Evolutionary conservation across 192 early-diverging fungal species (phyloP), one percentile per base, ranked within the genome.

Genomic region (Gryganskiella cystojenkinii): DNA sequence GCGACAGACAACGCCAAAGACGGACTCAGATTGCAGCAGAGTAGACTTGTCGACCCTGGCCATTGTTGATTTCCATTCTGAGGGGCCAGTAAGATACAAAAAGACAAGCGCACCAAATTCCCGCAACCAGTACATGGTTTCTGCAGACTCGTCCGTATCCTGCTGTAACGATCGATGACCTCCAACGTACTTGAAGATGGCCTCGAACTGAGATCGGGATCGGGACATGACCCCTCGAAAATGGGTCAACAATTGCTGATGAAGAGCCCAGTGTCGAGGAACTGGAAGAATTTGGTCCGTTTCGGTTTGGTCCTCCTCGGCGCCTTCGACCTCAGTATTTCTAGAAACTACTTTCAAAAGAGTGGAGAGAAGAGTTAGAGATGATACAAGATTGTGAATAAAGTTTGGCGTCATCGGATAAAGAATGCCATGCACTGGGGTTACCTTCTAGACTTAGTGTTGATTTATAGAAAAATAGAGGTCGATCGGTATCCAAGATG

Each of bases 41-140:
- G 40, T 35, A 2, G 45, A 54, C 33, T 57, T 64, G 25, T 78
- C 74, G 19, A 64, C 11, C 27, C 8, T 56, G 1, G 42, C 5
- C 4, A 51, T 4, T 11, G 42, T 24, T 9, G 62, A 58, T 1
- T 3, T 28, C 2, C 5, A 24, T 3, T 13, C 17, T 15, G 46
- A 33, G 3, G 52, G 71, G 0, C 64, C 62, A 0, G 42, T 2
- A 5, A 61, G 24, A 43, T 69, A 78, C 11, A 69, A 13, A 37
- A 78, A 69, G 6, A 69, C 56, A 5, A 78, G 47, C 2, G 74
- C 74, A 37, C 74, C 63, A 40, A 63, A 63, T 40, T 78, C 74
- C 9, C 66, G 60, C 10, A 78, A 14, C 65, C 74, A 67, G 37
- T 59, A 78, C 9, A 78, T 19, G 2, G 58, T 50, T 19, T 69